These are phyloP conservation scores for Cicer judaicum DNA, from an alignment of 306 rosid genomes.

Conservation along the genomic window DNA sequence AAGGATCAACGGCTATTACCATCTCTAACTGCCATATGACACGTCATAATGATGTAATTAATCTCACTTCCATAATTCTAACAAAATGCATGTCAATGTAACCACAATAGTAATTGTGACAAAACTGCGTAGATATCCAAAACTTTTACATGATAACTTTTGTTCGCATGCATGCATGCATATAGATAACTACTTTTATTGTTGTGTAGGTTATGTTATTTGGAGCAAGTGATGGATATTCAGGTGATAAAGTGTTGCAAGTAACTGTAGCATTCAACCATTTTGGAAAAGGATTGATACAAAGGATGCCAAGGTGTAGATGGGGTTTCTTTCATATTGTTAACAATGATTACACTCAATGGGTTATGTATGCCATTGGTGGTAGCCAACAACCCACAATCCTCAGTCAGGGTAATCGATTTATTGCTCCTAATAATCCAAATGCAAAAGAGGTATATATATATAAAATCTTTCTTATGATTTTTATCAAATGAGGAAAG, in stretches of 20 bases:
- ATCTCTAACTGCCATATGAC: constrained; percentile 64
- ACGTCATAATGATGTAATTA: constrained; percentile 55
- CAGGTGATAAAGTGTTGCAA: constrained; percentile 50
- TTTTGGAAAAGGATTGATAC: constrained; percentile 64
- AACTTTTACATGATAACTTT: background rate
- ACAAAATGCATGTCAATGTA: no score
- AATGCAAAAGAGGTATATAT: constrained; percentile 52
- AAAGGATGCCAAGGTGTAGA: constrained; percentile 70
- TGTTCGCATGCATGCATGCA: background rate
- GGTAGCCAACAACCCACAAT: constrained; percentile 66
- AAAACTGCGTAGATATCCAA: no score
- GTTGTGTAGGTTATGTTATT: constrained; percentile 58
- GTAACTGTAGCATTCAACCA: constrained; percentile 64
- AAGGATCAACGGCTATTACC: constrained; percentile 61
- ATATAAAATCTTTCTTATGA: background rate
- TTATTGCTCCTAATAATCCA: constrained; percentile 42
- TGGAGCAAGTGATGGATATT: constrained; percentile 53
- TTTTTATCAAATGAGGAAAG: background rate
- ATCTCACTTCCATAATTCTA: background rate
- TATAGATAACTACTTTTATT: background rate
- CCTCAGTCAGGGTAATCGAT: constrained; percentile 66
- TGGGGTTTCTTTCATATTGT: constrained; percentile 62
- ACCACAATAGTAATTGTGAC: no score
- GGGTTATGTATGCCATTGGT: constrained; percentile 68
- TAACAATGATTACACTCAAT: constrained; percentile 67